Evolutionary conservation across 352 stramenopile species (phyloP).

Genomic region (Phytopythium delawarense): DNA sequence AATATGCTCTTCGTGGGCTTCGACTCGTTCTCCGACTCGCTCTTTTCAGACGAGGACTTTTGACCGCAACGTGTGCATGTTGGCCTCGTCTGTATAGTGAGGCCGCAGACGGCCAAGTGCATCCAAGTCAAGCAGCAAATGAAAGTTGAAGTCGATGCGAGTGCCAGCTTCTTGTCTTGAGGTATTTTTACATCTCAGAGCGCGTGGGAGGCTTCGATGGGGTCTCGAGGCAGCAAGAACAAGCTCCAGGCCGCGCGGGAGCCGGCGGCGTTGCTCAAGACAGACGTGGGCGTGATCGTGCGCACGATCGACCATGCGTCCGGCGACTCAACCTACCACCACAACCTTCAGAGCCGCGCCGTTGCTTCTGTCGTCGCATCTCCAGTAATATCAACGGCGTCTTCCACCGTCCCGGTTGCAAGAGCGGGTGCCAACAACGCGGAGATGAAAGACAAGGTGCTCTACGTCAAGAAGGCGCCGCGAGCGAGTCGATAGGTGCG

Average conservation of each 20-base stretch:
- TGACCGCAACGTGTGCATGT: conserved; percentile 18
- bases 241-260: conserved; percentile 21
- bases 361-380: conserved; percentile 4
- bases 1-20: conserved; percentile 73
- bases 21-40: conserved; percentile 33
- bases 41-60: conserved; percentile 80
- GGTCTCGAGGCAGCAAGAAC: conserved; percentile 22
- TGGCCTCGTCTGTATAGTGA: neutral
- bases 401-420: conserved; percentile 24
- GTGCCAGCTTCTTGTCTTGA: neutral
- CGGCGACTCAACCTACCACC: conserved; percentile 32
- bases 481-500: neutral
- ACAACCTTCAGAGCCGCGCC: conserved; percentile 34
- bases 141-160: neutral
- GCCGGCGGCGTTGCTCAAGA: conserved; percentile 40
- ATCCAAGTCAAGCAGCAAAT: neutral
- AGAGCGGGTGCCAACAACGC: conserved; percentile 38
- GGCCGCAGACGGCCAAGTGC: neutral
- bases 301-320: conserved; percentile 20
- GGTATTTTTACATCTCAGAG: conserved; percentile 14
- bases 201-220: conserved; percentile 19
- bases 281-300: conserved; percentile 45
- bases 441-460: conserved; percentile 41
- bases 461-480: conserved; percentile 55
- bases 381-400: neutral